Evolutionary conservation across 73 alveolate species (phyloP), one percentile per base, ranked within the genome.

Genomic region (Blepharisma japonicum): DNA sequence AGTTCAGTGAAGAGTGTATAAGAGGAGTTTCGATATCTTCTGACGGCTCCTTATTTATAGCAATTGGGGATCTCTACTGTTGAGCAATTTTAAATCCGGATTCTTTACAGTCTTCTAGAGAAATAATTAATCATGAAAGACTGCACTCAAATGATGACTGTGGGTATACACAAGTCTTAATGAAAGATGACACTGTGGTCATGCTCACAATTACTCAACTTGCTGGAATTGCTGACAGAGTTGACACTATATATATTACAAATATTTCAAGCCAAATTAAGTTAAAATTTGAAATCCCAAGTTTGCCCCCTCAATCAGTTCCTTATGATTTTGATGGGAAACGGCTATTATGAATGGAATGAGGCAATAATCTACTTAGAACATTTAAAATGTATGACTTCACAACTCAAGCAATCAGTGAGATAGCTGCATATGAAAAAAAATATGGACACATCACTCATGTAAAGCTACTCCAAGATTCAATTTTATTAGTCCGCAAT

Each of bases 281-380:
- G 11, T 2, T 14, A 5, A 61, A 61, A 25, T 61, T 20, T 39
- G 47, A n/a, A 18, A 14, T 61, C 18, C 47, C 23, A 2, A n/a
- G 47, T 18, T 61, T 61, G 18, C 14, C 14, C 47, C 74, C 39
- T 14, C 38, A 61, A 2, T 14, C 74, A 14, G 74, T 61, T 14
- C 74, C 74, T 61, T 61, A 61, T 25, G 74, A 61, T 25, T 61
- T 61, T 25, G 74, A 61, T 25, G 74, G 74, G 23, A 25, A 61
- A 8, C 2, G 74, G 18, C 23, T 61, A 61, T 39, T 61, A 14
- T 61, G 74, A 39, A 61, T 61, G 74, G 74, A 61, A 61, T 61
- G 74, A 39, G 74, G 42, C 42, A 32, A 0, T 32, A 32, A 32
- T 32, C 42, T 32, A 1, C 42, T 32, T 25, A 61, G 74, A 4